phyloP scores from a whole-genome alignment of 2,329 filamentous ascomycete species.

The Hypoxylon sp. region DNA sequence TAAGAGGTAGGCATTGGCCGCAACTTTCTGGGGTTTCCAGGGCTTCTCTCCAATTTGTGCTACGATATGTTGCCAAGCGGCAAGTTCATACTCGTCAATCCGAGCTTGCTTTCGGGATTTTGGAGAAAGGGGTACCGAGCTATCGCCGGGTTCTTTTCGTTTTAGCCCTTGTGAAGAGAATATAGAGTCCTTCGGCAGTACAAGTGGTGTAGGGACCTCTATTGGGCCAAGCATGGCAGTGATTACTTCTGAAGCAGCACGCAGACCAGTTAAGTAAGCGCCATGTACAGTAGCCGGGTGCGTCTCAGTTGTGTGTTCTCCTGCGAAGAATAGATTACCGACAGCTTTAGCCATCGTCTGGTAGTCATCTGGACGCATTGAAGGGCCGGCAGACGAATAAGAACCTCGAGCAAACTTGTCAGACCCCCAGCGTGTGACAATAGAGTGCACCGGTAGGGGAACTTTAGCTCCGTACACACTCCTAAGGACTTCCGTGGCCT shows the following conservation, averaged over 20 bases:
- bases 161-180: conserved; percentile 60
- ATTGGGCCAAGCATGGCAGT: conserved; percentile 86
- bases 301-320: conserved; percentile 94
- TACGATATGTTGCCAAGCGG: conserved; percentile 65
- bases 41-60: conserved; percentile 80
- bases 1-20: conserved; percentile 87
- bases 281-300: conserved; percentile 98
- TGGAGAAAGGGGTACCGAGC: conserved; percentile 52
- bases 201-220: conserved; percentile 78
- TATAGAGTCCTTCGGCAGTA: conserved; percentile 72
- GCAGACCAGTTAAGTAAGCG: conserved; percentile 92
- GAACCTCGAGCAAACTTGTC: conserved; percentile 93
- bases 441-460: conserved; percentile 83
- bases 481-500: conserved; percentile 83
- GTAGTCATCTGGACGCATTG: conserved; percentile 88
- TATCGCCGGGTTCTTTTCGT: conserved; percentile 60
- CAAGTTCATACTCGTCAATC: conserved; percentile 68
- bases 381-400: conserved; percentile 92
- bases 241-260: conserved; percentile 88
- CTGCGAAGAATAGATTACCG: conserved; percentile 93
- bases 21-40: conserved; percentile 76
- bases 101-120: conserved; percentile 66
- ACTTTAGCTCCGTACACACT: conserved; percentile 80
- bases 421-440: conserved; percentile 92
- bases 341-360: conserved; percentile 88